Base-by-base conservation (phyloP, 345 rosid species). In the Eucalyptus pumila region DNA sequence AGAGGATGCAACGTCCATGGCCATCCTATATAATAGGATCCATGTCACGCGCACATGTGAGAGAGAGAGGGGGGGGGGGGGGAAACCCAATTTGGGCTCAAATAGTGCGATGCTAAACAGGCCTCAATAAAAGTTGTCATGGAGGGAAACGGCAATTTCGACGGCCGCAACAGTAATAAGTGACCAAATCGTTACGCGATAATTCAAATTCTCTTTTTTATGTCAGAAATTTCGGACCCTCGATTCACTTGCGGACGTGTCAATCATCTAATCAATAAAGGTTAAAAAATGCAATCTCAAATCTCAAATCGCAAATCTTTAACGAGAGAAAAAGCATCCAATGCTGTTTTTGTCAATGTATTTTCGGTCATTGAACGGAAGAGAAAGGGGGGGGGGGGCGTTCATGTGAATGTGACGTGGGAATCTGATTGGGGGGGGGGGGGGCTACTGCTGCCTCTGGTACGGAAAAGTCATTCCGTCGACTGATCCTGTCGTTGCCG, bases 71-170 rank as follows among this genome's bases (percentile, higher is more conserved):
- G 42, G 6, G 42, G 5, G 42, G 42, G 5, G 11, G 6, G 5
- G 9, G 21, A 16, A 32, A 69, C 6, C 24, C 80, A 32, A 32
- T 16, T 32, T 10, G 1, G 44, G 44, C 1, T 9, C 24, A 17
- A 34, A 19, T 5, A 17, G 80, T 5, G 4, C 4, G 7, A 32
- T 0, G 2, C 7, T 7, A 11, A 69, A 21, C 1, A 27, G 12
- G 80, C 42, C 12, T 67, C 2, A 1, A 69, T 17, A 23, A 19
- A 16, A 23, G 24, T 23, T 56, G 32, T 0, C 11, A 19, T 5
- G 11, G 10, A 32, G 3, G 12, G 7, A 1, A 19, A 4, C 0
- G 3, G 24, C 1, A 10, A 5, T 8, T 69, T 32, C 23, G 24
- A 69, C 0, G 7, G 4, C 5, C 24, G 9, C 44, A 5, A 21